A percentile compares a stretch with the other conserved stretches of the same genome.
phyloP scores from a whole-genome alignment of 768 basidiomycete genomes.

The Candolleomyces efflorescens region DNA sequence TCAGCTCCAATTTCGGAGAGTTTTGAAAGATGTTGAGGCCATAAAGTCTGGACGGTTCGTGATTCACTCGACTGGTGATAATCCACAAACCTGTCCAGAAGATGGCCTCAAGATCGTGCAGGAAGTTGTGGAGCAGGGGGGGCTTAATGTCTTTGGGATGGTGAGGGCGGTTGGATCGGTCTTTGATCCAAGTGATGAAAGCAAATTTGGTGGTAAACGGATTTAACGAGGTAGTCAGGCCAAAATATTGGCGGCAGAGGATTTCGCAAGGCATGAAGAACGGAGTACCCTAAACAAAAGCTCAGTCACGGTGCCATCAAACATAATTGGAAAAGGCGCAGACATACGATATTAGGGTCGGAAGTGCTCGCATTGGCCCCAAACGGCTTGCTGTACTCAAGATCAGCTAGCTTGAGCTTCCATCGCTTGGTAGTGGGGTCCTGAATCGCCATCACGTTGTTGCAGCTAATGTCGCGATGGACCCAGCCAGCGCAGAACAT shows the following conservation, averaged over 20 bases:
- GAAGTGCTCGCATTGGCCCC: too few relatives aligned
- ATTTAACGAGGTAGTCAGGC: too few relatives aligned
- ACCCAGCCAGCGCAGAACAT: neutral
- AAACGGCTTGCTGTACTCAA: neutral
- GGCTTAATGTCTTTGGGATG: too few relatives aligned
- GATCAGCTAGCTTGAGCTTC: slow-evolving; percentile 4
- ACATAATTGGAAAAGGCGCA: neutral
- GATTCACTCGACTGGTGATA: neutral
- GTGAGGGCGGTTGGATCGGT: too few relatives aligned
- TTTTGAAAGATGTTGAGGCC: too few relatives aligned
- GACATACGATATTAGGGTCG: neutral
- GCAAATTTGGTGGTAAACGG: too few relatives aligned
- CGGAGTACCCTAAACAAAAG: neutral
- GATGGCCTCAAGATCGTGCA: neutral
- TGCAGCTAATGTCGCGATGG: slow-evolving; percentile 12
- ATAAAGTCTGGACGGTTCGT: too few relatives aligned
- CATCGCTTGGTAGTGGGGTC: neutral
- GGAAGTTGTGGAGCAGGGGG: neutral
- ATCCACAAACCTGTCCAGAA: neutral
- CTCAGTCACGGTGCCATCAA: neutral
- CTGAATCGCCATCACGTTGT: slow-evolving; percentile 7
- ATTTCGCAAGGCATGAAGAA: neutral
- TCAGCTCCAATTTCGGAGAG: too few relatives aligned
- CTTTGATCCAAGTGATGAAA: too few relatives aligned
- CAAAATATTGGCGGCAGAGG: neutral